Percentiles rank a stretch among this genome's conserved stretches.
Evolutionary conservation across 192 early-diverging fungal species (phyloP).

Genomic region (Coemansia sp.): DNA sequence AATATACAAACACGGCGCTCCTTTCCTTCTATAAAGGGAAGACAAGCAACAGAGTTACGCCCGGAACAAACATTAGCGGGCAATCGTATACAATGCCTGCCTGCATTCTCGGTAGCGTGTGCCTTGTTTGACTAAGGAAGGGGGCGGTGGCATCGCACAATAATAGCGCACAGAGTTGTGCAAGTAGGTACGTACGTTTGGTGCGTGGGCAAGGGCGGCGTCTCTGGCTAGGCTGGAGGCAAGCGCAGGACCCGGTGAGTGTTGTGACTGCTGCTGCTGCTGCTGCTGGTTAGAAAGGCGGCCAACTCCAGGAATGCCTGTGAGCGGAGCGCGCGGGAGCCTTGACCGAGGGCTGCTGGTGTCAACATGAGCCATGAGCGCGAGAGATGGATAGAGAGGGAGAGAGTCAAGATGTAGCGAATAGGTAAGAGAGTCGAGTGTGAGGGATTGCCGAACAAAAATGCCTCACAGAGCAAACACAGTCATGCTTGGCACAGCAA

Average conservation of each 20-base stretch:
- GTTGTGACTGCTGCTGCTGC: constrained; percentile 8
- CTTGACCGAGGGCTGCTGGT: constrained; percentile 26
- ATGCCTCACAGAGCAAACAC: not conserved
- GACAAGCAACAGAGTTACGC: constrained; percentile 1
- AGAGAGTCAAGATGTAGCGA: not conserved
- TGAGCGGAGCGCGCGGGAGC: constrained; percentile 27
- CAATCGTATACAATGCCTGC: not conserved
- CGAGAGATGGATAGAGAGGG: not conserved
- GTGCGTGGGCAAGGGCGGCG: not conserved
- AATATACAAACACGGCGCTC: constrained; percentile 31
- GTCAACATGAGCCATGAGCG: constrained; percentile 39
- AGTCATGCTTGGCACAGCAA: not conserved
- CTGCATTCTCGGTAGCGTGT: not conserved
- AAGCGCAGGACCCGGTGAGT: constrained; percentile 13
- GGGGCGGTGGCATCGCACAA: too few relatives aligned
- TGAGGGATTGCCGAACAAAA: not conserved
- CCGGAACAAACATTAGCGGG: not conserved
- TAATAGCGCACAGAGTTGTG: too few relatives aligned
- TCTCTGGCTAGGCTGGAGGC: constrained; percentile 27
- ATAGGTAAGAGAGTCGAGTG: constrained; percentile 1
- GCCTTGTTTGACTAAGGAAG: not conserved
- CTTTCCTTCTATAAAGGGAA: constrained; percentile 20
- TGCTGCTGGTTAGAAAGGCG: constrained; percentile 23
- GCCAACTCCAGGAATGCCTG: constrained; percentile 12
- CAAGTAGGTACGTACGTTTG: constrained; percentile 31